phyloP scores from a whole-genome alignment of 345 rosid species.

The Physaria fendleri region DNA sequence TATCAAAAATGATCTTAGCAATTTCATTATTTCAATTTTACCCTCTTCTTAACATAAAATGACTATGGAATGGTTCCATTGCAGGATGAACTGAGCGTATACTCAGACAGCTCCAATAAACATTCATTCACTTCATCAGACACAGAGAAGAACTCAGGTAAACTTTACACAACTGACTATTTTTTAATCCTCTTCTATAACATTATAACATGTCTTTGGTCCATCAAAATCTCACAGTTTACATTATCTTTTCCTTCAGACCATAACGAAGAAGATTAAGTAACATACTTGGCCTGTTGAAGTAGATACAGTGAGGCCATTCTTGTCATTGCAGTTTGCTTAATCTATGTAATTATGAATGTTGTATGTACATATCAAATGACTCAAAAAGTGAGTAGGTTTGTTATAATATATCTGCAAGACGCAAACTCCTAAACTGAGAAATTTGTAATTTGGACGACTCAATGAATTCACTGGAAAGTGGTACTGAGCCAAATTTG shows the following conservation, averaged over 20 bases:
- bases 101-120: slow-evolving; percentile 25
- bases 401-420: not conserved
- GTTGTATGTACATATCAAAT: slow-evolving; percentile 4
- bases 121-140: slow-evolving; percentile 24
- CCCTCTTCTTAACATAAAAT: not conserved
- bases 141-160: slow-evolving; percentile 22
- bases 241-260: slow-evolving; percentile 1
- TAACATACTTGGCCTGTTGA: not conserved
- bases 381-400: not conserved
- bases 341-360: slow-evolving; percentile 4
- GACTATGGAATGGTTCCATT: not conserved
- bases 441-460: not conserved
- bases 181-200: not conserved
- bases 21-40: not conserved
- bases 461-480: slow-evolving; percentile 3
- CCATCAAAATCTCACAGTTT: slow-evolving; percentile 9
- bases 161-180: not conserved
- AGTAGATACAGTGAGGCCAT: slow-evolving; percentile 1
- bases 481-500: not conserved
- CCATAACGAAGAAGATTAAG: slow-evolving; percentile 19
- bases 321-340: not conserved
- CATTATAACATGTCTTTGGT: not conserved
- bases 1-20: not conserved
- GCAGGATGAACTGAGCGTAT: slow-evolving; percentile 48
- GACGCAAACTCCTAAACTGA: not conserved